Percentiles rank a stretch among this genome's conserved stretches.
These are phyloP conservation scores for Trichosporon faecale DNA, from an alignment of 1,284 basidiomycete species.

Conservation along the genomic window DNA sequence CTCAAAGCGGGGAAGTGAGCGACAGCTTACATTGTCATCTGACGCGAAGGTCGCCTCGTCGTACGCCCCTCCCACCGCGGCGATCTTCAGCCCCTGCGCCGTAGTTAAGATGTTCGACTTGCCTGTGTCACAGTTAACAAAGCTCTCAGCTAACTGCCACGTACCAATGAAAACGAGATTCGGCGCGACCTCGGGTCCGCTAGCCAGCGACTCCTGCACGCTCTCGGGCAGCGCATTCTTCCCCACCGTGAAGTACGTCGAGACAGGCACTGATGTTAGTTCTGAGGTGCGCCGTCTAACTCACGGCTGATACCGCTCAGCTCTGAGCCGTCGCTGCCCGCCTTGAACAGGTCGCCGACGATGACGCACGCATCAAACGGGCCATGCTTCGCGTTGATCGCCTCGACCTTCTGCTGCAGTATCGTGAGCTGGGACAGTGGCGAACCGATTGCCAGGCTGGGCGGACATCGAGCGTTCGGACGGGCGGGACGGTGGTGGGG, in stretches of 20 bases:
- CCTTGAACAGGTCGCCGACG: constrained; percentile 85
- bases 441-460: constrained; percentile 80
- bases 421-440: constrained; percentile 70
- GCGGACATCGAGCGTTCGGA: background rate
- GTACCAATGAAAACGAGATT: constrained; percentile 81
- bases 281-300: constrained; percentile 20
- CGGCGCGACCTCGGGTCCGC: constrained; percentile 71
- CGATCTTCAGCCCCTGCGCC: constrained; percentile 77
- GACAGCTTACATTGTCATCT: constrained; percentile 7
- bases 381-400: constrained; percentile 89
- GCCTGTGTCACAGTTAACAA: constrained; percentile 57
- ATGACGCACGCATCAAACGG: constrained; percentile 87
- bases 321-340: constrained; percentile 55
- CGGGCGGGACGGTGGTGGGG: background rate
- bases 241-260: constrained; percentile 90
- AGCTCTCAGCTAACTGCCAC: constrained; percentile 39
- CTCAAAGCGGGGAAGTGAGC: background rate
- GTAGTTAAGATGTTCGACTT: constrained; percentile 80
- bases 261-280: constrained; percentile 65
- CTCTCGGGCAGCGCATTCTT: constrained; percentile 66
- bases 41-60: constrained; percentile 60
- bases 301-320: constrained; percentile 48
- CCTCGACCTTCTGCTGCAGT: constrained; percentile 74
- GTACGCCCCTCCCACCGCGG: constrained; percentile 75
- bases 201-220: constrained; percentile 71